Evolutionary conservation across 345 rosid species (phyloP).

Genomic region (Acer negundo): DNA sequence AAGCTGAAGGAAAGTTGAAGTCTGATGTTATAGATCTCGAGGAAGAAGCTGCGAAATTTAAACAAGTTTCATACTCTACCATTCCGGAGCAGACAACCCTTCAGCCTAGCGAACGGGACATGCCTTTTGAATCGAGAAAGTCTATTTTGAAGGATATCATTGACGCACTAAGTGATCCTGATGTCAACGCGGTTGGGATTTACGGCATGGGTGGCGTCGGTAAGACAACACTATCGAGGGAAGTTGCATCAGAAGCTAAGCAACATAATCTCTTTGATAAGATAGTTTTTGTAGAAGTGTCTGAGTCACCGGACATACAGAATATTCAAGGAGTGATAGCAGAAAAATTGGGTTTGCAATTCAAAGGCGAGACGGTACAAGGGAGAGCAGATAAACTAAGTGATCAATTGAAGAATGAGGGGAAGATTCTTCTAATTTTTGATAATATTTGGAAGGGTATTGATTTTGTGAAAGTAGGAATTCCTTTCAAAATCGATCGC

Average conservation of each 20-base stretch:
- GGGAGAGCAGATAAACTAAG: neutral
- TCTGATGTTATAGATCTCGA: too few species aligned
- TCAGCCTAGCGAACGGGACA: neutral
- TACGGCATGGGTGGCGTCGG: constrained; percentile 26
- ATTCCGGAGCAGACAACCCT: neutral
- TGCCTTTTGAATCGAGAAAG: too few species aligned
- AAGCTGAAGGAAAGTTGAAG: too few species aligned
- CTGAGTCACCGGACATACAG: neutral
- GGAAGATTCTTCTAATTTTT: constrained; percentile 27
- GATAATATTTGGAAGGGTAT: constrained; percentile 31
- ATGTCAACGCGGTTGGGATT: constrained; percentile 20
- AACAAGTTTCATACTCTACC: too few species aligned
- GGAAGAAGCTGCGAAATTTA: too few species aligned
- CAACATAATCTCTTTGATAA: constrained; percentile 11
- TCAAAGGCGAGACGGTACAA: neutral
- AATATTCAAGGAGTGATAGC: constrained; percentile 12
- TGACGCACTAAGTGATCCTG: neutral
- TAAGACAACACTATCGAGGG: constrained; percentile 19
- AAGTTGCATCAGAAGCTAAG: neutral
- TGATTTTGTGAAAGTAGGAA: constrained; percentile 29
- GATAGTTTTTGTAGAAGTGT: constrained; percentile 7
- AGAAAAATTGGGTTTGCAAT: neutral
- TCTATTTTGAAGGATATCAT: neutral
- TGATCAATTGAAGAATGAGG: neutral
- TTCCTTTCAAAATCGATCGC: constrained; percentile 14